Conservation (phyloP, 768 basidiomycete genomes). For the Suillus occidentalis region DNA sequence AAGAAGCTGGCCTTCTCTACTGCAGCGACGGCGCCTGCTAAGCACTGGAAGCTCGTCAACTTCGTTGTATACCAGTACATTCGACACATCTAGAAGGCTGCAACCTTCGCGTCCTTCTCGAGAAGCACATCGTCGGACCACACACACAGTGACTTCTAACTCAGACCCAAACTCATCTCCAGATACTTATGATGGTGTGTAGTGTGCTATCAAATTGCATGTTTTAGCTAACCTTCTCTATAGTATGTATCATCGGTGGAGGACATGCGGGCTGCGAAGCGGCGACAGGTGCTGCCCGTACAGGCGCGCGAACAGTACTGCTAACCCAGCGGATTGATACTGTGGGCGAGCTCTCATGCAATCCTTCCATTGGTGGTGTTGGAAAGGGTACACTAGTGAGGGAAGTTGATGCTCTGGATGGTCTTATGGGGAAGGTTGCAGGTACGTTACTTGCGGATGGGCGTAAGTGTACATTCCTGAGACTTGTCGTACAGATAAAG, state of each 20-base stretch:
- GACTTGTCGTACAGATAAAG: slow-evolving; percentile 57
- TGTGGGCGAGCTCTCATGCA: slow-evolving; percentile 85
- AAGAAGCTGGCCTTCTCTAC: slow-evolving; percentile 1
- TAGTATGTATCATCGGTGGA: slow-evolving; percentile 86
- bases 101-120: background rate
- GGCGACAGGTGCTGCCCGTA: slow-evolving; percentile 80
- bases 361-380: slow-evolving; percentile 89
- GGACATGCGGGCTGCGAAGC: slow-evolving; percentile 95
- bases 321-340: slow-evolving; percentile 82
- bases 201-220: slow-evolving; percentile 1
- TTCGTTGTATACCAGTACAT: background rate
- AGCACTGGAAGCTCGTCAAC: too few relatives aligned
- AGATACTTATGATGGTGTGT: slow-evolving; percentile 27
- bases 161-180: background rate
- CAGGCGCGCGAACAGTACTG: slow-evolving; percentile 78
- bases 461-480: background rate
- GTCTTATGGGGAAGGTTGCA: slow-evolving; percentile 79
- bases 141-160: background rate
- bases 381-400: slow-evolving; percentile 91
- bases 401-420: slow-evolving; percentile 89
- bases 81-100: background rate
- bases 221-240: slow-evolving; percentile 41
- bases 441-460: slow-evolving; percentile 44
- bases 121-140: background rate
- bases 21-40: background rate